phyloP scores from a whole-genome alignment of 2,329 filamentous ascomycete genomes.

The Trichoderma breve region DNA sequence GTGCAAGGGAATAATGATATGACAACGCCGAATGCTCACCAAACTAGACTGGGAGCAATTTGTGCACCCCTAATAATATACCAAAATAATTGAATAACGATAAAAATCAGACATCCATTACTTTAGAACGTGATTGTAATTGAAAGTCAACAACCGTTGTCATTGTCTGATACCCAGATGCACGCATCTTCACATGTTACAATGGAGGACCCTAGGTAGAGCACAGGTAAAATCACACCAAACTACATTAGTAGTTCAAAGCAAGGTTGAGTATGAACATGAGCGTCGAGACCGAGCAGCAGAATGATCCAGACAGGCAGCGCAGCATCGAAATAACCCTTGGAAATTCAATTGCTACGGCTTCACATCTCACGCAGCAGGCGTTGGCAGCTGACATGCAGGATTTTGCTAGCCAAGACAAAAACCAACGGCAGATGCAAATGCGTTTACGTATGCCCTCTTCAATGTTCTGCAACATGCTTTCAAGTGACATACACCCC shows the following conservation, averaged over 20 bases:
- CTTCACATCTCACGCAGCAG: not conserved
- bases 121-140: not conserved
- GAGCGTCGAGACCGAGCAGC: not conserved
- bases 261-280: not conserved
- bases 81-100: not conserved
- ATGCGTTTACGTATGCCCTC: not conserved
- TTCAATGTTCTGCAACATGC: not conserved
- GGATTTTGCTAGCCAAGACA: not conserved
- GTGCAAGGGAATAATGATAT: conserved; percentile 1
- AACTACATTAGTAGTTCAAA: not conserved
- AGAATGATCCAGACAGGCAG: not conserved
- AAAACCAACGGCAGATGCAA: not conserved
- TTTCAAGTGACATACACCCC: not conserved
- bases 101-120: not conserved
- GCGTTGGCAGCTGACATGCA: not conserved
- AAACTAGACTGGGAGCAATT: not conserved
- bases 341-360: not conserved
- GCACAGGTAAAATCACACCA: not conserved
- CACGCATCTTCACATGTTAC: not conserved
- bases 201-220: not conserved
- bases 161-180: not conserved
- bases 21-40: not conserved
- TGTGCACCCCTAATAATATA: not conserved
- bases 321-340: not conserved
- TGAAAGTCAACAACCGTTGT: no score